These are phyloP conservation scores for Polychaeton citri DNA, from an alignment of 2,329 filamentous ascomycete genomes.

Conservation along the genomic window DNA sequence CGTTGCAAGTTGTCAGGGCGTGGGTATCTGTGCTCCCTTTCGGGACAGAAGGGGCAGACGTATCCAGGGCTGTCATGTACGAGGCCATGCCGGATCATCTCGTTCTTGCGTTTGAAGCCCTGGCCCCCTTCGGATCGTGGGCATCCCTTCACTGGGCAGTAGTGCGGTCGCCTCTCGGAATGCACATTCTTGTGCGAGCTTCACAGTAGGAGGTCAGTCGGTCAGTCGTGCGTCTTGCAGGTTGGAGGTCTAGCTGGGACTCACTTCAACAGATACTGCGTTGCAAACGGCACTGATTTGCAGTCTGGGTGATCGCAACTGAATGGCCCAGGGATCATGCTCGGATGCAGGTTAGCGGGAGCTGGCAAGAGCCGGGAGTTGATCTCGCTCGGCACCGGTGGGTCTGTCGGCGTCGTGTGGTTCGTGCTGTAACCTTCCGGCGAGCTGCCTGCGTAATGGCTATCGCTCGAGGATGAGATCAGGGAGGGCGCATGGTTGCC, in stretches of 20 bases:
- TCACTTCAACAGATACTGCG: conserved; percentile 61
- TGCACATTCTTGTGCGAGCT: conserved; percentile 61
- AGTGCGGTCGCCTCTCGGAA: conserved; percentile 49
- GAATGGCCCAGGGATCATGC: conserved; percentile 31
- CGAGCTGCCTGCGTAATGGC: conserved; percentile 14
- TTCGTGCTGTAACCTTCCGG: conserved; percentile 21
- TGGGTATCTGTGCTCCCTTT: conserved; percentile 87
- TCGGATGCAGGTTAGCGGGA: conserved; percentile 21
- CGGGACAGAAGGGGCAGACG: conserved; percentile 88
- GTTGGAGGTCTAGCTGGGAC: conserved; percentile 9
- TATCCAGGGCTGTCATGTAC: conserved; percentile 93
- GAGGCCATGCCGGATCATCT: conserved; percentile 65
- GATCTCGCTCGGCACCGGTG: conserved; percentile 12
- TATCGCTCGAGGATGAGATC: conserved; percentile 17
- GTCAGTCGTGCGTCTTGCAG: neutral
- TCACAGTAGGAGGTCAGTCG: neutral
- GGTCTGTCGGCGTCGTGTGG: conserved; percentile 22
- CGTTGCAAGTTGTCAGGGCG: conserved; percentile 91
- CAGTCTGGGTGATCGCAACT: conserved; percentile 52
- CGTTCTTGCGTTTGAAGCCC: conserved; percentile 56
- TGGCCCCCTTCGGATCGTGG: conserved; percentile 47
- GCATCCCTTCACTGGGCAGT: conserved; percentile 46
- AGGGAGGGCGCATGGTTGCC: neutral
- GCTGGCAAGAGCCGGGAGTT: conserved; percentile 16
- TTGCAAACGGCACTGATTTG: conserved; percentile 61